These are phyloP conservation scores for Suhomyces kunorum DNA, from an alignment of 1,139 yeast genomes.

Conservation along the genomic window DNA sequence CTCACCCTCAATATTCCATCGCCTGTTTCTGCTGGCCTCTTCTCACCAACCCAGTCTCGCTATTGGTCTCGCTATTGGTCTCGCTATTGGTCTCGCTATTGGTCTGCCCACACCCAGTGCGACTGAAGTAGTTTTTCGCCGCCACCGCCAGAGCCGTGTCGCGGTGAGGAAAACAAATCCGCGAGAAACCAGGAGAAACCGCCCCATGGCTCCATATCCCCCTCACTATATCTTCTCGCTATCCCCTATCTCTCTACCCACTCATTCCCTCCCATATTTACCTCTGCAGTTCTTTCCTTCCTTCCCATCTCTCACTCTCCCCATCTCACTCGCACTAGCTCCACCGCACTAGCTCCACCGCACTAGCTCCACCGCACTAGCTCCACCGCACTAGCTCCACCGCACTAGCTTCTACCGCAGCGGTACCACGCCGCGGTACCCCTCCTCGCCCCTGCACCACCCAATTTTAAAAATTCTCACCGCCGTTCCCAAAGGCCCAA, in stretches of 20 bases:
- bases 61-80: background rate
- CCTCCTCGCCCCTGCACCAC: conserved; percentile 6
- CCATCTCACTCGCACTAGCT: background rate
- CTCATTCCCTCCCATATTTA: no score
- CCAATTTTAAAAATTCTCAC: conserved; percentile 9
- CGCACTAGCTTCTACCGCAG: background rate
- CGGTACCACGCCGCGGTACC: background rate
- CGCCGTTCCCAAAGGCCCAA: conserved; percentile 2
- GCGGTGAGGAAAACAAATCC: background rate
- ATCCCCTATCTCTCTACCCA: no score
- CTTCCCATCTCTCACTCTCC: no score
- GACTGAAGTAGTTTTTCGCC: no score
- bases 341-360: background rate
- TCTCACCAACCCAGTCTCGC: background rate
- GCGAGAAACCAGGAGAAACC: no score
- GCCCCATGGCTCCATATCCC: no score
- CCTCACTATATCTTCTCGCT: no score
- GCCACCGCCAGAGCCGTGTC: background rate
- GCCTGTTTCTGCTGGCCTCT: no score
- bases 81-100: background rate
- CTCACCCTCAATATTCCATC: no score
- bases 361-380: background rate
- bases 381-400: background rate
- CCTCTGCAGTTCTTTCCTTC: no score
- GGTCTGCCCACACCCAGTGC: background rate